Base-by-base conservation (phyloP, 306 rosid genomes). In the Dalbergia oliveri region DNA sequence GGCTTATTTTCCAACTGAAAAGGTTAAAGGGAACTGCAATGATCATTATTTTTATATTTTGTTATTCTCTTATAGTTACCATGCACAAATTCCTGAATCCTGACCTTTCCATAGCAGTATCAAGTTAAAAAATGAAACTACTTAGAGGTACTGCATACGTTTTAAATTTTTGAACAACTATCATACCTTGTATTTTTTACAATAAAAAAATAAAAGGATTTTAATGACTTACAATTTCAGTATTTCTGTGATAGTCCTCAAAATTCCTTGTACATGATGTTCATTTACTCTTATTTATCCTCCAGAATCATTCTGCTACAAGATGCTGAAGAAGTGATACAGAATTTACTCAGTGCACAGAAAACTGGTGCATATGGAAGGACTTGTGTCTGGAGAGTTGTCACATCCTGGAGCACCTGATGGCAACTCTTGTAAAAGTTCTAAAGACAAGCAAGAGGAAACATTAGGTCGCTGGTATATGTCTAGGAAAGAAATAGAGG, bases 401-500 rank as follows among this genome's bases (percentile, higher is more conserved):
- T 62, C 83, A 67, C 67, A 82, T 65, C 57, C 71, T 65, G 84
- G 78, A 49, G 23, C 84, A 41, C 72, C 83, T 57, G 87, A 72
- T 23, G 83, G 77, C 3, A 78, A 65, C 79, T 59, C 82, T 56
- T 71, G 39, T 78, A 79, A 16, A 78, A 82, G 67, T 69, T 81
- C 83, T 33, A 43, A 37, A 16, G 89, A 83, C 59, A 83, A 72
- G 68, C 87, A 44, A 67, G 81, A 61, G 35, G 87, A 83, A 80
- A 50, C 82, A 50, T 19, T 61, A 39, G 82, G 88, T 64, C 88
- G 86, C 19, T 95, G 99, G 99, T 95, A 95, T 84, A 78, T 93
- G 84, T 88, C 88, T 44, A 80, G 96, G 76, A 89, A 86, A 88
- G 97, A 93, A 65, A 91, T 93, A 63, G 98, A 93, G 85, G 99